Percentiles rank a stretch among this genome's conserved stretches.
These are phyloP conservation scores for Fusarium nematophilum DNA, from an alignment of 2,329 filamentous ascomycete species.

Conservation along the genomic window DNA sequence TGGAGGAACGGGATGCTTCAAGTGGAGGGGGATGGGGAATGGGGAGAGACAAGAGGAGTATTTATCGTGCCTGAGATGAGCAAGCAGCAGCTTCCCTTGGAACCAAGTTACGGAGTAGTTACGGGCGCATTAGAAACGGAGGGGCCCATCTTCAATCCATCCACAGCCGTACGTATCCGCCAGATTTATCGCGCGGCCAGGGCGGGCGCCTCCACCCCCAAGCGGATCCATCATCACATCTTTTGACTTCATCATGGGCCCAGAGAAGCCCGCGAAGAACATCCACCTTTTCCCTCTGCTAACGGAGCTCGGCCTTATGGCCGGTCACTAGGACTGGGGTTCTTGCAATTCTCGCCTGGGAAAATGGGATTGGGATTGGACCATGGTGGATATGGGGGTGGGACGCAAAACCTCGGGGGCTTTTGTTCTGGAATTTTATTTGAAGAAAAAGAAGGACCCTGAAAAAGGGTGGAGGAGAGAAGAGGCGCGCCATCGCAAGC, in stretches of 20 bases:
- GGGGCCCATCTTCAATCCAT: too few relatives aligned
- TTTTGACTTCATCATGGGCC: background rate
- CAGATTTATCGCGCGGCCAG: too few relatives aligned
- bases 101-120: too few relatives aligned
- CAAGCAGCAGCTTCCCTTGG: too few relatives aligned
- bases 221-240: background rate
- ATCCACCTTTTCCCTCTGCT: slow-evolving; percentile 7
- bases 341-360: background rate
- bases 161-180: too few relatives aligned
- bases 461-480: slow-evolving; percentile 14
- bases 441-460: slow-evolving; percentile 13
- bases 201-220: too few relatives aligned
- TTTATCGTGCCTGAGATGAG: too few relatives aligned
- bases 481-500: background rate
- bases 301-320: slow-evolving; percentile 26
- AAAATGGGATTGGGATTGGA: background rate
- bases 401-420: too few relatives aligned
- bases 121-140: too few relatives aligned
- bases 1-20: slow-evolving; percentile 11
- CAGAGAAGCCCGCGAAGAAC: slow-evolving; percentile 28
- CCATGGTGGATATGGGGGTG: slow-evolving; percentile 29
- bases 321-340: slow-evolving; percentile 23
- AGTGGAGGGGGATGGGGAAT: background rate
- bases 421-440: background rate
- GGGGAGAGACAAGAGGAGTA: slow-evolving; percentile 8